Evolutionary conservation across 2,329 filamentous ascomycete genomes (phyloP), one percentile per base, ranked within the genome.

Genomic region (Arthrobotrys musiformis): DNA sequence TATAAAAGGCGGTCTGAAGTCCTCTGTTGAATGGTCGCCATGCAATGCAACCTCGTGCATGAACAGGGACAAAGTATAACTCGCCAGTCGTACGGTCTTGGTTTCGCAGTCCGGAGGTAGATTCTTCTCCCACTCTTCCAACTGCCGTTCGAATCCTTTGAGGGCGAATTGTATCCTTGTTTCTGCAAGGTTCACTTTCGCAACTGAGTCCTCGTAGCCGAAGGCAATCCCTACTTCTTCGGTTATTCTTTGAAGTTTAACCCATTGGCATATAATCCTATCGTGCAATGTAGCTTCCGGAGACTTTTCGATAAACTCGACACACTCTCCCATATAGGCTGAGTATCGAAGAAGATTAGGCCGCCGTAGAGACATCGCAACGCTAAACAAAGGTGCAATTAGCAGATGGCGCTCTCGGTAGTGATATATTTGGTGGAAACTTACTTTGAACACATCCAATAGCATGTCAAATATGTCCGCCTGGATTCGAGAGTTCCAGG

Each of bases 1-100:
- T 11, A 78, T 58, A 48, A 78, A 81, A 8, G 80, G 80, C 0
- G 78, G 78, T 37, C 79, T 62, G 80, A 88, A 86, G 26, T 89
- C 86, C 6, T 89, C 86, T 1, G 86, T 85, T 19, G 85, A 85
- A 78, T 88, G 87, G 63, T 92, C 89, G 7, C 88, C 85, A 79
- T 92, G 90, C 79, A 94, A 88, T 1, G 88, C 89, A 66, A 92
- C 88, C 82, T 94, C 92, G 82, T 94, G 90, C 85, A 93, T 90
- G 81, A 92, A 93, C 2, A 94, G 84, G 76, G 88, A 88, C 79
- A 93, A 86, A 17, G 85, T 84, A 37, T 70, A 56, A 24, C 73
- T 70, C 0, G 73, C 73, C 4, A 78, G 46, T 26, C 74, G 62
- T 58, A 78, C 62, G 1, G 68, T 78, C 15, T 72, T 73, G 1